Percentiles rank a stretch among this genome's conserved stretches.
These are phyloP conservation scores for Geoglossum cookeanum DNA, from an alignment of 2,329 filamentous ascomycete species.

Conservation along the genomic window DNA sequence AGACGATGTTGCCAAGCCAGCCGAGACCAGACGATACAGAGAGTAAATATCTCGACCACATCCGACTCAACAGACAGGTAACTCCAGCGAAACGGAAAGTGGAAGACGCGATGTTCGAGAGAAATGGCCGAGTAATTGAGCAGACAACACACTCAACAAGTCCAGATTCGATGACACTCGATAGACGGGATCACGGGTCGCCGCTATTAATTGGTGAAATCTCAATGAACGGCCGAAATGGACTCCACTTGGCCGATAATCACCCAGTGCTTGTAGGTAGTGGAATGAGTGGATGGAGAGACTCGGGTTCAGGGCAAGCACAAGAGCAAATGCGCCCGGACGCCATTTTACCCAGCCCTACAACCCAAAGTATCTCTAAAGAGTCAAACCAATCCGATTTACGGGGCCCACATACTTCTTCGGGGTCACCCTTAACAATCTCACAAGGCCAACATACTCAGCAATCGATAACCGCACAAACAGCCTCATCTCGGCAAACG, in stretches of 20 bases:
- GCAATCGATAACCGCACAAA: background rate
- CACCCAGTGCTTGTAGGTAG: background rate
- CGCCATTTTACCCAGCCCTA: background rate
- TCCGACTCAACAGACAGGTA: constrained; percentile 15
- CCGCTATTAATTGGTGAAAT: background rate
- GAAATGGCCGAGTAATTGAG: background rate
- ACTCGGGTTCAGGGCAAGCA: background rate
- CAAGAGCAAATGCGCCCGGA: background rate
- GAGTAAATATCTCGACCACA: background rate
- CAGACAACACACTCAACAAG: background rate
- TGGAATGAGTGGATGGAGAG: background rate
- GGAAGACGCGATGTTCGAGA: background rate
- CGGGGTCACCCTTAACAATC: background rate
- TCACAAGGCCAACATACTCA: background rate
- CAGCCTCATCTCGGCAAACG: background rate
- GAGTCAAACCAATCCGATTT: background rate
- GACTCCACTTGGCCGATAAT: background rate
- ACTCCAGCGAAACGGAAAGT: constrained; percentile 29
- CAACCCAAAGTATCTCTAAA: background rate
- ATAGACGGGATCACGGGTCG: background rate
- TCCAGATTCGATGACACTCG: background rate
- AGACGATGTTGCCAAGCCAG: constrained; percentile 28
- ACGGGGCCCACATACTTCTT: background rate
- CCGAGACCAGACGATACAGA: constrained; percentile 8
- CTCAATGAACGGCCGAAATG: background rate